These are phyloP conservation scores for Trichoderma sp. DNA, from an alignment of 2,329 filamentous ascomycete genomes.

Conservation along the genomic window DNA sequence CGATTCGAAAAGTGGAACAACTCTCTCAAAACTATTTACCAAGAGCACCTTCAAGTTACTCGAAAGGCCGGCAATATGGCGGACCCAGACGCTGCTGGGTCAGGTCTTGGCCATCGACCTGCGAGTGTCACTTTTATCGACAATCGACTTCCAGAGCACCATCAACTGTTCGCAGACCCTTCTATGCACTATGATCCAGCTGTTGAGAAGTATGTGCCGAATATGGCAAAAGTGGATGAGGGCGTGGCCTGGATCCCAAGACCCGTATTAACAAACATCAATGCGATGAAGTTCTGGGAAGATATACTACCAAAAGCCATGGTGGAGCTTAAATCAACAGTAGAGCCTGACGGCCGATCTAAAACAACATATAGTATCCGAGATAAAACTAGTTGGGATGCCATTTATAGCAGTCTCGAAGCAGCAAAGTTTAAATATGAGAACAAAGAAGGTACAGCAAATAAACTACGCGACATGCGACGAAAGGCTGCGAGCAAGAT, in stretches of 20 bases:
- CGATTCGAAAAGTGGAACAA: background rate
- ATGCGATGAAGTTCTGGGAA: background rate
- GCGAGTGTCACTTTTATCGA: background rate
- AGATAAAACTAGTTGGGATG: background rate
- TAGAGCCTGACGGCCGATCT: background rate
- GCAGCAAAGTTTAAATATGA: background rate
- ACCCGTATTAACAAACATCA: background rate
- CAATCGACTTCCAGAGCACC: background rate
- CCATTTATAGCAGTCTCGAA: background rate
- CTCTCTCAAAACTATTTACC: background rate
- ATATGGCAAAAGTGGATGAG: background rate
- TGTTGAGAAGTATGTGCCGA: background rate
- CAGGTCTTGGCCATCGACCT: background rate
- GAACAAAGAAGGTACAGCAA: background rate
- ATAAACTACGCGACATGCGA: background rate
- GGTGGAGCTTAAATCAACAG: background rate
- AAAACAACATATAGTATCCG: background rate
- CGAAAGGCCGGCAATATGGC: background rate
- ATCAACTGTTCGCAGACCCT: background rate
- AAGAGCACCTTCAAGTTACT: background rate
- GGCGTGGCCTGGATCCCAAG: background rate
- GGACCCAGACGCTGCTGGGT: background rate
- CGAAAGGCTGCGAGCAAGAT: background rate
- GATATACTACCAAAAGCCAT: background rate
- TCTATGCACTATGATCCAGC: background rate